Base-by-base conservation (phyloP, 352 stramenopile genomes). In the Globisporangium nunn region DNA sequence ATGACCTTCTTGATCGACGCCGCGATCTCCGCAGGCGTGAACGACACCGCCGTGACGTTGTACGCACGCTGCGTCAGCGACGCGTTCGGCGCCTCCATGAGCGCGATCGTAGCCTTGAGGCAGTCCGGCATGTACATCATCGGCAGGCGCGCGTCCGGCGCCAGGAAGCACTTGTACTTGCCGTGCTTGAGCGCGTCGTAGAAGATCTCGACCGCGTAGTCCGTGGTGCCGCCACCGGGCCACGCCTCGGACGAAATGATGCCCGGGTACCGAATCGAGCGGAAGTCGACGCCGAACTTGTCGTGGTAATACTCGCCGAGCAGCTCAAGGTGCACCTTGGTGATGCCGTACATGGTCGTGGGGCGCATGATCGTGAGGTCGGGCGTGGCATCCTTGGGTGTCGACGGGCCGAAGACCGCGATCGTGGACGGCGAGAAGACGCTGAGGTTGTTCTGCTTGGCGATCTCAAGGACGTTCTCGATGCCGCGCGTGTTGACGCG, bases 91-190 rank as follows among this genome's bases (percentile, higher is more conserved):
- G 88, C 88, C 57, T 91, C 72, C 41, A 97, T 68, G 23, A 97
- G 71, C 39, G 82, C 73, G 39, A 92, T 52, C 8, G 90, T 96
- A 15, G 82, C 87, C 61, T 92, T 90, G 31, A 97, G 72, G 55
- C 84, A 95, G 67, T 97, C 90, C 29, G 85, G 86, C 89, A 97
- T 97, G 86, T 97, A 97, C 85, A 97, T 97, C 88, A 97, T 97
- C 30, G 90, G 90, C 70, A 97, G 62, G 41, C 79, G 77, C 14
- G 88, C 84, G 52, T 95, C 71, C 11, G 73, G 70, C 49, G 75
- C 54, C 5, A 97, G 56, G 64, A 96, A 97, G 56, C 85, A 96
- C 56, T 78, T 93, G 76, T 97, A 97, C 60, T 82, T 85, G 71
- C 81, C 77, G 53, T 87, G 66, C 67, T 87, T 83, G 43, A 97